Evolutionary conservation across 805 yeast species (phyloP).

Genomic region (Teunomyces gatunensis): DNA sequence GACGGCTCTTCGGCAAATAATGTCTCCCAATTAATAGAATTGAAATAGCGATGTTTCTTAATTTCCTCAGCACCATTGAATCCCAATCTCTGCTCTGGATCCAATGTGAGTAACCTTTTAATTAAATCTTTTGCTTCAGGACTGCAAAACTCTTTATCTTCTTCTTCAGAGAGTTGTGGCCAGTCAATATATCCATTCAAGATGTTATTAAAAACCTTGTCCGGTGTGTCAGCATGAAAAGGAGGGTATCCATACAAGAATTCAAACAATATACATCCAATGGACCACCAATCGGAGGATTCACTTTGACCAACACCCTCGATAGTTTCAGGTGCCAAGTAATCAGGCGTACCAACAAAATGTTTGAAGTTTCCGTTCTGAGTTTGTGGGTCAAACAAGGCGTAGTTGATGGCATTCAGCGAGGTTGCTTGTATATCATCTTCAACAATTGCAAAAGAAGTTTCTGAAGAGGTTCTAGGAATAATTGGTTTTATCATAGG

Average conservation of each 20-base stretch:
- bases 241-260: constrained; percentile 93
- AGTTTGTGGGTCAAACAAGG: constrained; percentile 72
- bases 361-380: constrained; percentile 45
- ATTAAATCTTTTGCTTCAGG: constrained; percentile 76
- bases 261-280: constrained; percentile 94
- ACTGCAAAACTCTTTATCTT: constrained; percentile 50
- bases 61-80: constrained; percentile 77
- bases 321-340: constrained; percentile 94
- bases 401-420: constrained; percentile 38
- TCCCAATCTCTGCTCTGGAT: constrained; percentile 72
- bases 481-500: constrained; percentile 49
- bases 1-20: constrained; percentile 72
- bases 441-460: constrained; percentile 54
- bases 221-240: constrained; percentile 79
- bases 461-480: constrained; percentile 51
- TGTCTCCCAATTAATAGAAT: constrained; percentile 68
- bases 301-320: constrained; percentile 79
- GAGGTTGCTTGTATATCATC: constrained; percentile 44
- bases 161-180: constrained; percentile 67
- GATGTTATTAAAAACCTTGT: constrained; percentile 78
- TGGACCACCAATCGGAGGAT: constrained; percentile 98
- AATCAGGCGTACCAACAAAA: constrained; percentile 97
- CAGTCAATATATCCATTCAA: constrained; percentile 72
- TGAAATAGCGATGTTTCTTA: constrained; percentile 73
- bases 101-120: constrained; percentile 53